Conservation (phyloP, 164 flowering plant genomes). For the Santalum album region DNA sequence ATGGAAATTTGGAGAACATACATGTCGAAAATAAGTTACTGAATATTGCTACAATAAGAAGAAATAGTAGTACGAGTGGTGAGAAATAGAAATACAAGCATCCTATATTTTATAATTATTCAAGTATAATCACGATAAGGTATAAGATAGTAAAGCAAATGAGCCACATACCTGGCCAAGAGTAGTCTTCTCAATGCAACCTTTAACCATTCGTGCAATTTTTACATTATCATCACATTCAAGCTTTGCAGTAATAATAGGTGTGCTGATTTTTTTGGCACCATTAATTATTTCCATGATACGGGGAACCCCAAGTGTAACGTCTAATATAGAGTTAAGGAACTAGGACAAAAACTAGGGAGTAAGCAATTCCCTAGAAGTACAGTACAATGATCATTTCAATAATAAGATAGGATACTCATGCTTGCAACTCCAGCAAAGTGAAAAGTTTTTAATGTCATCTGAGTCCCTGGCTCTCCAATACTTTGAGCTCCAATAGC, state of each 20-base stretch:
- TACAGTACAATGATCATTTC: background rate
- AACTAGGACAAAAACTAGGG: conserved; percentile 9
- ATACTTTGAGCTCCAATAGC: conserved; percentile 99
- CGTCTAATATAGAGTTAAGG: conserved; percentile 51
- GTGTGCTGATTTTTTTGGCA: conserved; percentile 84
- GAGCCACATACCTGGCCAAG: conserved; percentile 58
- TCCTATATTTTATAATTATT: background rate
- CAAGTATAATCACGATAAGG: background rate
- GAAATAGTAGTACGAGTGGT: too few species aligned
- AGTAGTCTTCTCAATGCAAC: conserved; percentile 64
- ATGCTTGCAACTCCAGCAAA: conserved; percentile 99
- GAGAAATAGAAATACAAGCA: background rate
- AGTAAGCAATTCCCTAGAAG: background rate
- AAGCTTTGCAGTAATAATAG: conserved; percentile 73
- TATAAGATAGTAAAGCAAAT: background rate
- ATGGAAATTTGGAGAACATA: too few species aligned
- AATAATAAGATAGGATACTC: conserved; percentile 71
- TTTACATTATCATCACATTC: conserved; percentile 30
- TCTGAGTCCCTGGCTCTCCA: conserved; percentile 99
- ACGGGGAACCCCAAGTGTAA: conserved; percentile 98
- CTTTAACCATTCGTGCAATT: conserved; percentile 54
- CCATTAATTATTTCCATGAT: conserved; percentile 89
- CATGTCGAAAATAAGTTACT: too few species aligned
- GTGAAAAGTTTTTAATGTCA: conserved; percentile 97
- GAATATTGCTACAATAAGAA: too few species aligned